Conservation (phyloP, 2,329 filamentous ascomycete species). For the Hypoxylon sp. region DNA sequence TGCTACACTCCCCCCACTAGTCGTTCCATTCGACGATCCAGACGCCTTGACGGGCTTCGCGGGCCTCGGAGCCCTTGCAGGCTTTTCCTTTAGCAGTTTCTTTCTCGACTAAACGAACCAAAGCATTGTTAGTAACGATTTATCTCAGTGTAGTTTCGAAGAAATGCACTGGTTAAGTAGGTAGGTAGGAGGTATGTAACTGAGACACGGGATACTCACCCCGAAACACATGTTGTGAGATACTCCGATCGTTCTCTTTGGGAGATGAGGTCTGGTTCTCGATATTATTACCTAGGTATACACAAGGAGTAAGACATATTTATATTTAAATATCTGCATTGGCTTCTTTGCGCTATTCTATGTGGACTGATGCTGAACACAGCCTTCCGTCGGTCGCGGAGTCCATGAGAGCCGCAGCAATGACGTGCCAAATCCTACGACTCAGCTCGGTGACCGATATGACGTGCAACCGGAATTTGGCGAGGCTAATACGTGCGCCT, state of each 20-base stretch:
- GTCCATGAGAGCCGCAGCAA: neutral
- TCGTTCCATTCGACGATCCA: neutral
- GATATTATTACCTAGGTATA: neutral
- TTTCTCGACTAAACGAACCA: slow-evolving; percentile 16
- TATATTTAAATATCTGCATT: neutral
- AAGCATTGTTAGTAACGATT: slow-evolving; percentile 9
- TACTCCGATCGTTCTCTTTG: neutral
- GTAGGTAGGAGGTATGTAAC: too few relatives aligned
- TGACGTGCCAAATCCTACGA: slow-evolving; percentile 16
- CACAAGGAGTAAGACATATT: neutral
- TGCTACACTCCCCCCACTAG: neutral
- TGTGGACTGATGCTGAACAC: neutral
- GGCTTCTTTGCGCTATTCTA: neutral
- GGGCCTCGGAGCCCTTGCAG: slow-evolving; percentile 20
- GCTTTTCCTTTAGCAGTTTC: neutral
- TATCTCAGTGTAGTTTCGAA: neutral
- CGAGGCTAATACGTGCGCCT: slow-evolving; percentile 4
- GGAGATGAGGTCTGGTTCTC: neutral
- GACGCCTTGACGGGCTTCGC: neutral
- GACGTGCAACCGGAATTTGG: neutral
- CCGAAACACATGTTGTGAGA: slow-evolving; percentile 28
- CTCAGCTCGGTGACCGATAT: slow-evolving; percentile 11
- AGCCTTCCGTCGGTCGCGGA: slow-evolving; percentile 1
- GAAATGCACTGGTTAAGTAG: too few relatives aligned
- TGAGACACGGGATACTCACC: slow-evolving; percentile 4